phyloP scores from a whole-genome alignment of 306 rosid genomes.

The Begonia loranthoides region DNA sequence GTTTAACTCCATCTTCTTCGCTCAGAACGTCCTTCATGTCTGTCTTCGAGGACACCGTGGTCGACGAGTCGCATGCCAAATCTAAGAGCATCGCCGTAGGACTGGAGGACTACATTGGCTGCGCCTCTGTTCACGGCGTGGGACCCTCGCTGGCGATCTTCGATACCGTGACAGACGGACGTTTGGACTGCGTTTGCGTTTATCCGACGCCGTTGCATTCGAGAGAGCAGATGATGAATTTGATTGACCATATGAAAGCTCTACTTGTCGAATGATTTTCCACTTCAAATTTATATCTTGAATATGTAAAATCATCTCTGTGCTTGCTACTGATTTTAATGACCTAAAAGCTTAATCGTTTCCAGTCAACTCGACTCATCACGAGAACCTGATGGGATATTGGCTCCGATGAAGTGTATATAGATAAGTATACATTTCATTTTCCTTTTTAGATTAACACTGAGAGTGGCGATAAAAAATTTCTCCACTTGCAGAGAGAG shows the following conservation, averaged over 20 bases:
- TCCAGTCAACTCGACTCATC: no score
- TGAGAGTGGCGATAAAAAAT: no score
- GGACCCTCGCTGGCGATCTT: slow-evolving; percentile 56
- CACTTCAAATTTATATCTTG: no score
- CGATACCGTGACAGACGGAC: slow-evolving; percentile 35
- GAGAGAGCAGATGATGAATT: slow-evolving; percentile 32
- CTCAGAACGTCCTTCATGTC: slow-evolving; percentile 32
- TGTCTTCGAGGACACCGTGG: slow-evolving; percentile 47
- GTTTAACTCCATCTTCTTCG: slow-evolving; percentile 36
- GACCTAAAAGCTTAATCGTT: no score
- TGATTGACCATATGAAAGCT: slow-evolving; percentile 31
- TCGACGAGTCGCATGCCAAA: slow-evolving; percentile 14
- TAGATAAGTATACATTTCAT: no score
- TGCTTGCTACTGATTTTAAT: no score
- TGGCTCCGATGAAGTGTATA: no score
- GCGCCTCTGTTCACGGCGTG: slow-evolving; percentile 54
- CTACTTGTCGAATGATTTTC: slow-evolving; percentile 15
- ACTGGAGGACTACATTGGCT: slow-evolving; percentile 44
- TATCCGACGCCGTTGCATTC: slow-evolving; percentile 56
- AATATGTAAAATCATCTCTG: no score
- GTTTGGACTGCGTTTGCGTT: slow-evolving; percentile 42
- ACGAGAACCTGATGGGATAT: no score
- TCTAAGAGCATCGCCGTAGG: slow-evolving; percentile 17
- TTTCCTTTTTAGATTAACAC: no score
- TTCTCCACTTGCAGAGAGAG: no score